Conservation (phyloP, 176 grass and related monocot genomes). For the Oryza nivara region DNA sequence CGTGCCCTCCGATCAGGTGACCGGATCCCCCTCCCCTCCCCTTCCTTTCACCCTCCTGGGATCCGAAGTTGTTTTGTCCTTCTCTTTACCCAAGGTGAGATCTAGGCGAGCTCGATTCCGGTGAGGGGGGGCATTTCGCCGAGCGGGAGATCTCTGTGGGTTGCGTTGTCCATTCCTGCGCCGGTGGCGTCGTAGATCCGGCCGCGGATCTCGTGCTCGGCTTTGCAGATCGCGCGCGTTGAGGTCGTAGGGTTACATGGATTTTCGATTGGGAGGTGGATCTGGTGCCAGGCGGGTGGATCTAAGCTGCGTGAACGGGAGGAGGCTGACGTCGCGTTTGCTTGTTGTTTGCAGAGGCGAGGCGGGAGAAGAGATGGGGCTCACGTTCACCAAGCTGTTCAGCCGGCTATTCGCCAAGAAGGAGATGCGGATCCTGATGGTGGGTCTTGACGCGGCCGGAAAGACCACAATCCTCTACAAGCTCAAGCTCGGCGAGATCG, state of each 20-base stretch:
- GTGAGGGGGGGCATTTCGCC: neutral
- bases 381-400: slow-evolving; percentile 81
- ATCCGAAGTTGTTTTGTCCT: too few species aligned
- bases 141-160: neutral
- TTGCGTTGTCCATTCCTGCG: too few species aligned
- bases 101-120: neutral
- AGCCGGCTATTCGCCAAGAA: slow-evolving; percentile 82
- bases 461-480: slow-evolving; percentile 86
- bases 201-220: slow-evolving; percentile 20
- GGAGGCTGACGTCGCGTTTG: neutral
- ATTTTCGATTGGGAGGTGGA: slow-evolving; percentile 27
- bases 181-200: neutral
- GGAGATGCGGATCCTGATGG: slow-evolving; percentile 86
- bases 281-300: slow-evolving; percentile 30
- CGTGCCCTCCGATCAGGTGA: slow-evolving; percentile 43
- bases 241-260: neutral
- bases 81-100: neutral
- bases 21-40: neutral
- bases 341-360: slow-evolving; percentile 21
- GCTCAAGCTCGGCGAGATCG: slow-evolving; percentile 83
- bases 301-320: slow-evolving; percentile 22
- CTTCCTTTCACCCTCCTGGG: too few species aligned
- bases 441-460: slow-evolving; percentile 74
- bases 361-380: slow-evolving; percentile 57
- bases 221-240: slow-evolving; percentile 9